Evolutionary conservation across 2,329 filamentous ascomycete species (phyloP), one percentile per base, ranked within the genome.

Genomic region (Claviceps cyperi): DNA sequence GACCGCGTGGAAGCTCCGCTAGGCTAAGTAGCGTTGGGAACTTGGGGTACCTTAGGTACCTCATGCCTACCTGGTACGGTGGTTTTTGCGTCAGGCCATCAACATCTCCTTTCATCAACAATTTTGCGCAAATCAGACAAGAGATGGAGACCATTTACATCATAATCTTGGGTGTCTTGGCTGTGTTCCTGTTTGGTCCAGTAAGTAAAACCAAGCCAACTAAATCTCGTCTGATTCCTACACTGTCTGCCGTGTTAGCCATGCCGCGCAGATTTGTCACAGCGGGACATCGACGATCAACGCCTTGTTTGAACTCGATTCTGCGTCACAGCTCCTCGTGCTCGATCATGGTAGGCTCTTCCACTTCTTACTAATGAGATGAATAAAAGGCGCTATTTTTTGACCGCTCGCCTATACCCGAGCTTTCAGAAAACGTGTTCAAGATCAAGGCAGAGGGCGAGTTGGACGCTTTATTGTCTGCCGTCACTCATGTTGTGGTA

Each of bases 401-500:
- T 24, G 38, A 32, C 24, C 17, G 14, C 19, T 32, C 60, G 9
- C 66, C 66, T 43, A 69, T 69, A 50, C 66, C 66, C 8, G 67
- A 69, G 45, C 67, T 65, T 0, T 69, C 67, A 0, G 61, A 59
- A 48, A 62, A 66, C 17, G 65, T 69, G n/a, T 58, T 58, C 51
- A 66, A 67, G 47, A 54, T 68, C 38, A 46, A 59, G 36, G 53
- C 55, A 3, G 46, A 60, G 0, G 50, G 56, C 3, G 60, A 70
- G 53, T 60, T 73, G 51, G 56, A 66, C 24, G 50, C 61, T n/a
- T 60, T 74, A 36, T 57, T 72, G 51, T 47, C 58, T 2, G 58
- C 63, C 35, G 67, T 61, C 50, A 69, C 64, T 40, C 65, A 70
- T 57, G 68, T 72, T 48, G 62, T 65, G 40, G 62, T 75, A 50